Evolutionary conservation across 2,329 filamentous ascomycete species (phyloP).

Genomic region (Trichoderma harzianum): DNA sequence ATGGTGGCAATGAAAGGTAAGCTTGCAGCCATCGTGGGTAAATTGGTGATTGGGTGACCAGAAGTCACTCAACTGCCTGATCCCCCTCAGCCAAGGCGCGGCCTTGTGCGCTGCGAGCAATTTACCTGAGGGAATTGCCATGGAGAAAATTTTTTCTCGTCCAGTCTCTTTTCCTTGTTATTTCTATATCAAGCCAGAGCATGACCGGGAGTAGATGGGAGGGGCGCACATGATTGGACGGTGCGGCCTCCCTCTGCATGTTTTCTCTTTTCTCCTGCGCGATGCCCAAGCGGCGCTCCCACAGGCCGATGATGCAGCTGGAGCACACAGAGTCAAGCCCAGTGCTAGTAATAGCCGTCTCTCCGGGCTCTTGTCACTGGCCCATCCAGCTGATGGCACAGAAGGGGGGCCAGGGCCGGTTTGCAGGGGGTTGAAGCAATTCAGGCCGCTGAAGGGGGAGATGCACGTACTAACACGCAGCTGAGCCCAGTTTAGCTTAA

Average conservation of each 20-base stretch:
- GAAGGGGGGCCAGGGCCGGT: background rate
- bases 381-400: background rate
- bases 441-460: background rate
- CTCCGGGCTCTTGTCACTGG: background rate
- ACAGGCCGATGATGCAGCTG: background rate
- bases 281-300: background rate
- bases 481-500: background rate
- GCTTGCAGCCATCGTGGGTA: background rate
- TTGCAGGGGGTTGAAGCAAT: background rate
- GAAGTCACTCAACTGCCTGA: background rate
- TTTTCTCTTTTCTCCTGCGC: conserved; percentile 3
- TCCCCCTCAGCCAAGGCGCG: background rate
- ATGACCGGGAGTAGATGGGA: background rate
- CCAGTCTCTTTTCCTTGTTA: background rate
- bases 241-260: background rate
- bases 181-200: background rate
- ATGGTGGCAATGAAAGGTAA: background rate
- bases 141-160: background rate
- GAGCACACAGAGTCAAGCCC: background rate
- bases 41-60: background rate
- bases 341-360: background rate
- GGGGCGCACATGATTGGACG: background rate
- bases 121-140: background rate
- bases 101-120: background rate
- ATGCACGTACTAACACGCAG: background rate